phyloP scores from a whole-genome alignment of 1,284 basidiomycete species.

The Cutaneotrichosporon spelunceum region DNA sequence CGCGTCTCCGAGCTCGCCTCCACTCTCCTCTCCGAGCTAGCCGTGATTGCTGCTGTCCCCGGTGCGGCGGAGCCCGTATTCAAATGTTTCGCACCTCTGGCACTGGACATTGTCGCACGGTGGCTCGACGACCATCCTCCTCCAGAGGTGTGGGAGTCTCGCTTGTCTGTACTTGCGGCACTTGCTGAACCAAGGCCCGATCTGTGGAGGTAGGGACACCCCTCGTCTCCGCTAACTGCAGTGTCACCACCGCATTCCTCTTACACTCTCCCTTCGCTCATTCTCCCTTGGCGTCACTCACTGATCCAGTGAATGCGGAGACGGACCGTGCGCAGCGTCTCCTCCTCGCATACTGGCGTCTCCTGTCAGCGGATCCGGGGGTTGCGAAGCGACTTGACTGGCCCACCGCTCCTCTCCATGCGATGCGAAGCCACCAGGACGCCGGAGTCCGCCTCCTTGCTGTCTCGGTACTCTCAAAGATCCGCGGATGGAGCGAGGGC shows the following conservation, averaged over 20 bases:
- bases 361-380: slow-evolving; percentile 67
- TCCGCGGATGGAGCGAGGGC: slow-evolving; percentile 70
- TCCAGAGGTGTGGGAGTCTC: slow-evolving; percentile 33
- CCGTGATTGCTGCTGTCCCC: slow-evolving; percentile 23
- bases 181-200: slow-evolving; percentile 38
- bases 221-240: slow-evolving; percentile 17
- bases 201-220: slow-evolving; percentile 44
- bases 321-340: slow-evolving; percentile 62
- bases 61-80: slow-evolving; percentile 29
- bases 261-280: slow-evolving; percentile 31
- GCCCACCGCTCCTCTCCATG: slow-evolving; percentile 59
- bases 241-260: slow-evolving; percentile 29
- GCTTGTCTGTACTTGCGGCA: slow-evolving; percentile 32
- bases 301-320: slow-evolving; percentile 53
- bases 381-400: slow-evolving; percentile 64
- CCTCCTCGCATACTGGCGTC: slow-evolving; percentile 74
- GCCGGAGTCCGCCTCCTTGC: slow-evolving; percentile 65
- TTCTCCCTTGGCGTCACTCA: slow-evolving; percentile 31
- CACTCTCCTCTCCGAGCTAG: slow-evolving; percentile 33
- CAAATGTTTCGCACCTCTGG: slow-evolving; percentile 38
- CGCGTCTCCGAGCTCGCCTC: slow-evolving; percentile 34
- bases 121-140: slow-evolving; percentile 34
- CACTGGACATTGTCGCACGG: slow-evolving; percentile 40
- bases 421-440: slow-evolving; percentile 55
- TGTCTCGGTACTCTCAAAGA: slow-evolving; percentile 69